phyloP scores from a whole-genome alignment of 2,329 filamentous ascomycete genomes.

The Curvularia spicifera region DNA sequence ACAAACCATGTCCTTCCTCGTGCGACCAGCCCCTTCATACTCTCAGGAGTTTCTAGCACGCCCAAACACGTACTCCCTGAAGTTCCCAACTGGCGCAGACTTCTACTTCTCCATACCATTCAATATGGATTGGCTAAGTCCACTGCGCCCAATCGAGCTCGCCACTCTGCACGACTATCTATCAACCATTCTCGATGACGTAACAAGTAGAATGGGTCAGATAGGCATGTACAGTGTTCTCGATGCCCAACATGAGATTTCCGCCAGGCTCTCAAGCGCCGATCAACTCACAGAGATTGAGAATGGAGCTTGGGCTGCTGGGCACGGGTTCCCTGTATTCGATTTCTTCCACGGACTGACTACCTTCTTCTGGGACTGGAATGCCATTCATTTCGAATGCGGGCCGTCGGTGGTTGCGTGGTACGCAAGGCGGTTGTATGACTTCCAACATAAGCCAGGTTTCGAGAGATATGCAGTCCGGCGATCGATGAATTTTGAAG shows the following conservation, averaged over 20 bases:
- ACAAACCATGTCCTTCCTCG: conserved; percentile 1
- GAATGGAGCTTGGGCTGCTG: conserved; percentile 1
- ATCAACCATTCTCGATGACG: neutral
- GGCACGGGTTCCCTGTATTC: conserved; percentile 2
- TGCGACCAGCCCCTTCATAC: neutral
- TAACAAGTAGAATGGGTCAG: neutral
- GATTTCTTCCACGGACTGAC: neutral
- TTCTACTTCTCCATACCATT: conserved; percentile 12
- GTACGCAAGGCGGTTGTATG: neutral
- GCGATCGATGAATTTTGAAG: neutral
- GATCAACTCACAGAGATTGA: conserved; percentile 1
- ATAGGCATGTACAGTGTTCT: neutral
- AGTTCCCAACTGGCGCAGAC: neutral
- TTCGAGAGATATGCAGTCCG: neutral
- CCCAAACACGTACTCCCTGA: neutral
- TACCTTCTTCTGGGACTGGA: conserved; percentile 2
- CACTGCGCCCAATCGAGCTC: conserved; percentile 1
- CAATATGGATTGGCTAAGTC: neutral
- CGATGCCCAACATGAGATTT: neutral
- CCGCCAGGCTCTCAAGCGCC: neutral
- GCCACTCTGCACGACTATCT: neutral
- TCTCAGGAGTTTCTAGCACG: neutral
- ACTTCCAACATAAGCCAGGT: neutral
- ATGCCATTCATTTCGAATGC: conserved; percentile 1
- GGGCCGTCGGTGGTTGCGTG: neutral